Evolutionary conservation across 257 asterid genomes (phyloP).

Genomic region (Apocynum venetum): DNA sequence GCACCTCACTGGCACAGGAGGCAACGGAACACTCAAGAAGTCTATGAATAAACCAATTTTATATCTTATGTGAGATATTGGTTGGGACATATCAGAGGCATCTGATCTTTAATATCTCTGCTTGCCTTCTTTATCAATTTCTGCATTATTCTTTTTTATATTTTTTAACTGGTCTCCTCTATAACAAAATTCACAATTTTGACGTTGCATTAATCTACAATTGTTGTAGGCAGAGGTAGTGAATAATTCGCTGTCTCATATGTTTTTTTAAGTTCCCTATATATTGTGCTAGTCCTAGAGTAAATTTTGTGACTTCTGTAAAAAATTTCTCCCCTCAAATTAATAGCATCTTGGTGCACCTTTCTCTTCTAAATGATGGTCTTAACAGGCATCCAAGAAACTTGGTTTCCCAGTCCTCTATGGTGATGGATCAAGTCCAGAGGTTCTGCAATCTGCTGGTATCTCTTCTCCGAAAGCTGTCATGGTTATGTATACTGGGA

Average conservation of each 20-base stretch:
- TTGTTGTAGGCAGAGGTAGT: not conserved
- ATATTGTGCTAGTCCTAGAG: too few relatives aligned
- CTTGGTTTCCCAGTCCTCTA: constrained; percentile 90
- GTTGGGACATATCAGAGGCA: not conserved
- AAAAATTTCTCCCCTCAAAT: not conserved
- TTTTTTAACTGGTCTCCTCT: not conserved
- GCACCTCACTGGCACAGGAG: not conserved
- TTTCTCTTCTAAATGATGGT: constrained; percentile 12
- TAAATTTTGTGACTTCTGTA: too few relatives aligned
- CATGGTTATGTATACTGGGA: constrained; percentile 88
- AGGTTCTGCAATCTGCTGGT: constrained; percentile 98
- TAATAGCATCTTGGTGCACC: not conserved
- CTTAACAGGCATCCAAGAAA: constrained; percentile 67
- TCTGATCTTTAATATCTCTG: not conserved
- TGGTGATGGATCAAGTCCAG: constrained; percentile 96
- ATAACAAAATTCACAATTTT: not conserved
- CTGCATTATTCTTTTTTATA: not conserved
- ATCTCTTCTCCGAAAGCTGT: constrained; percentile 87
- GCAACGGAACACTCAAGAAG: not conserved
- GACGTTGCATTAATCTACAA: not conserved
- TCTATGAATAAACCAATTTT: not conserved
- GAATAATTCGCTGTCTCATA: too few relatives aligned
- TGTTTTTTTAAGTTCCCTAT: too few relatives aligned
- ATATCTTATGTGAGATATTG: not conserved
- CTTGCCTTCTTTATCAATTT: not conserved